A percentile compares a stretch with the other conserved stretches of the same genome.
These are phyloP conservation scores for Cenococcum geophilum DNA, from an alignment of 495 filamentous ascomycete genomes.

Conservation along the genomic window DNA sequence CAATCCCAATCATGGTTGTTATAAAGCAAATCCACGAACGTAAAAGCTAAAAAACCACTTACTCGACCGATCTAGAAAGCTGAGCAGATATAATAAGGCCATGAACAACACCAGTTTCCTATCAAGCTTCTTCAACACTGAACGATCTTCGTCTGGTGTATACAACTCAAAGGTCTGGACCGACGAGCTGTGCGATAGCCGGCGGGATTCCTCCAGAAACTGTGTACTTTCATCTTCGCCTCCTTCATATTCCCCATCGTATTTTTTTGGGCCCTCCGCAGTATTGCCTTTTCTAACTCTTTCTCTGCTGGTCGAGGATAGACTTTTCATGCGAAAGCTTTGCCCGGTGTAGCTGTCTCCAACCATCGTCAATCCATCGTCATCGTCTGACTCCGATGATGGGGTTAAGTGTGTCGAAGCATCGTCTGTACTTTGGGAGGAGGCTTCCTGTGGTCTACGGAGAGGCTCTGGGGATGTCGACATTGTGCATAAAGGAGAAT, in stretches of 20 bases:
- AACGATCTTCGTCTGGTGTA: slow-evolving; percentile 66
- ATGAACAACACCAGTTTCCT: slow-evolving; percentile 69
- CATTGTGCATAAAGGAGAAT: background rate
- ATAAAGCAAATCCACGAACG: background rate
- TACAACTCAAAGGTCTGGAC: slow-evolving; percentile 55
- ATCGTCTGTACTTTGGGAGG: slow-evolving; percentile 5
- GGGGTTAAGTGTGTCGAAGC: background rate
- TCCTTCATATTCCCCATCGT: background rate
- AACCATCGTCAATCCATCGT: background rate
- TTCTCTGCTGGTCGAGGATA: background rate
- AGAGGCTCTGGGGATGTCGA: background rate
- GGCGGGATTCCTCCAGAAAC: background rate
- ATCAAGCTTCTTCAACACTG: slow-evolving; percentile 69
- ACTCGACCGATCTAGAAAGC: slow-evolving; percentile 76
- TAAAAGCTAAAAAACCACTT: background rate
- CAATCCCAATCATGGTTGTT: background rate
- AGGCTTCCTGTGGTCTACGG: background rate
- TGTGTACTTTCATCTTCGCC: background rate
- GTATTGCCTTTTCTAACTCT: background rate
- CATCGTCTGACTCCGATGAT: background rate
- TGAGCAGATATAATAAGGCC: slow-evolving; percentile 73
- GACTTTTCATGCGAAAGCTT: slow-evolving; percentile 3
- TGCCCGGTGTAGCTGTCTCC: background rate
- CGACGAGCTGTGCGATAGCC: slow-evolving; percentile 1
- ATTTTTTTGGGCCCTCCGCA: background rate